These are phyloP conservation scores for Backusella circina DNA, from an alignment of 192 early-diverging fungal species.

Conservation along the genomic window DNA sequence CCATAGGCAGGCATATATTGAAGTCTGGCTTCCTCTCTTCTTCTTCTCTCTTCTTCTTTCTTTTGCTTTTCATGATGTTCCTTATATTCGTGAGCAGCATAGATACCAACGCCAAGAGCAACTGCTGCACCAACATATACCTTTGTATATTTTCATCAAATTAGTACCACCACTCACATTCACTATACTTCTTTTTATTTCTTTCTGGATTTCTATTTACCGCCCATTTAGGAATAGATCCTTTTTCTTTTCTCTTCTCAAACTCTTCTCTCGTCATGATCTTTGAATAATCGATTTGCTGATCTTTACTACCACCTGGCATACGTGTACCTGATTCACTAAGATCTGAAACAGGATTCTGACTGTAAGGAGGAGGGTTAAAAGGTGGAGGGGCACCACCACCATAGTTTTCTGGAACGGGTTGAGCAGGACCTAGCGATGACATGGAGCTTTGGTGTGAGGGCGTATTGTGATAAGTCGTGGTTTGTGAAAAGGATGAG, in stretches of 20 bases:
- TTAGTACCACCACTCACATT: background rate
- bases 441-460: constrained; percentile 4
- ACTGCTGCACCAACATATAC: constrained; percentile 30
- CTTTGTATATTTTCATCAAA: constrained; percentile 17
- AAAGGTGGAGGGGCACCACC: constrained; percentile 30
- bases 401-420: constrained; percentile 28
- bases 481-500: background rate
- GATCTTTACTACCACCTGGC: background rate
- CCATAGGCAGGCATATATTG: background rate
- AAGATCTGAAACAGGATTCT: background rate
- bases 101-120: constrained; percentile 30
- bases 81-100: constrained; percentile 26
- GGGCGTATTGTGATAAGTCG: background rate
- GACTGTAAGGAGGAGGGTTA: constrained; percentile 9
- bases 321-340: background rate
- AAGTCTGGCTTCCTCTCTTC: constrained; percentile 5
- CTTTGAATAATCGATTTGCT: background rate
- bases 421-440: constrained; percentile 19
- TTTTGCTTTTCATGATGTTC: constrained; percentile 25
- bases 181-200: background rate
- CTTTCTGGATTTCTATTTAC: constrained; percentile 4
- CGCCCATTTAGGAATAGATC: constrained; percentile 27
- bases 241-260: background rate
- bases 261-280: background rate
- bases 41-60: constrained; percentile 7